These are phyloP conservation scores for Tinospora cordifolia DNA, from an alignment of 164 flowering plant genomes.

Conservation along the genomic window DNA sequence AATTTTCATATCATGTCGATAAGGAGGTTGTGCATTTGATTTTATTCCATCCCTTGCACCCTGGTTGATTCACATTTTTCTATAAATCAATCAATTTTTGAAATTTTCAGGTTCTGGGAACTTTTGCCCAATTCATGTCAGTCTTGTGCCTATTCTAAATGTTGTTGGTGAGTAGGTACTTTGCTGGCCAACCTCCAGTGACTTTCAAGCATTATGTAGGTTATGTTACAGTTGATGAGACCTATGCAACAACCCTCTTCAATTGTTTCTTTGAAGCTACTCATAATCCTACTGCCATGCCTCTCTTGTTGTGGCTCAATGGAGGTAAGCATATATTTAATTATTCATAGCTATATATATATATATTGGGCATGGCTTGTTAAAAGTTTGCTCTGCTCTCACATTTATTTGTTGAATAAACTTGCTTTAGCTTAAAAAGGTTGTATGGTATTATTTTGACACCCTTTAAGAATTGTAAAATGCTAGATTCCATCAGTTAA, in stretches of 20 bases:
- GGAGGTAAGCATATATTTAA: too few relatives aligned
- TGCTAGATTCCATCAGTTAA: neutral
- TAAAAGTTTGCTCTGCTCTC: neutral
- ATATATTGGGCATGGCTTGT: too few relatives aligned
- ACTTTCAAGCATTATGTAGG: slow-evolving; percentile 11
- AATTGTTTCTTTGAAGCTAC: slow-evolving; percentile 18
- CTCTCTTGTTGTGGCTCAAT: slow-evolving; percentile 16
- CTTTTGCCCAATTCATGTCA: slow-evolving; percentile 89
- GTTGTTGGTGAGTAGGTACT: slow-evolving; percentile 93
- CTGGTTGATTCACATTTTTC: neutral
- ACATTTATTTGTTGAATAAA: neutral
- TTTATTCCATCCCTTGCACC: slow-evolving; percentile 4
- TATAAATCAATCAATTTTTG: neutral
- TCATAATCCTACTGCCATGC: neutral
- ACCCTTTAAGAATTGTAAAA: neutral
- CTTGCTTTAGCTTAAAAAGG: neutral
- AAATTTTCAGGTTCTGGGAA: slow-evolving; percentile 61
- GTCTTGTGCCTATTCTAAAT: slow-evolving; percentile 86
- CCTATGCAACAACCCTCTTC: slow-evolving; percentile 10
- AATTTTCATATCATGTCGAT: slow-evolving; percentile 90
- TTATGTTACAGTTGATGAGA: slow-evolving; percentile 7
- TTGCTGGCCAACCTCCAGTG: slow-evolving; percentile 10
- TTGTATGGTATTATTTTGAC: neutral
- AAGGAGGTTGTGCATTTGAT: slow-evolving; percentile 8
- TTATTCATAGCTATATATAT: too few relatives aligned